phyloP scores from a whole-genome alignment of 208 protist species.

The Angomonas desouzai region DNA sequence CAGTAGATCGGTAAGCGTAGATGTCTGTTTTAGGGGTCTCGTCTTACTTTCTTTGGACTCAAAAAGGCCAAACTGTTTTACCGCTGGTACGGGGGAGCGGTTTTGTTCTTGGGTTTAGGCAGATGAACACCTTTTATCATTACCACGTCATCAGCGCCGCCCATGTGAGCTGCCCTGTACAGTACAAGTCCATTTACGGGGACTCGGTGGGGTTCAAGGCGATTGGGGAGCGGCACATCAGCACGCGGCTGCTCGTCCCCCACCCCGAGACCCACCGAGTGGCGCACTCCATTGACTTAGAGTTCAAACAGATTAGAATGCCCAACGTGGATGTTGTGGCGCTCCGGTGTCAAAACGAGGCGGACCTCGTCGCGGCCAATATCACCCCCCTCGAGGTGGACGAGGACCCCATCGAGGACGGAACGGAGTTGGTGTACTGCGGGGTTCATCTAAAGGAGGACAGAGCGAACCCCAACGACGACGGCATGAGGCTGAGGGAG shows the following conservation, averaged over 20 bases:
- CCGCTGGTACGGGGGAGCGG: constrained; percentile 82
- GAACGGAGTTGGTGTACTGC: constrained; percentile 55
- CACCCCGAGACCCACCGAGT: constrained; percentile 24
- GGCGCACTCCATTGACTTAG: constrained; percentile 38
- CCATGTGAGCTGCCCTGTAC: constrained; percentile 78
- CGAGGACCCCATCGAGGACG: constrained; percentile 55
- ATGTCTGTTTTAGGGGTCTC: constrained; percentile 80
- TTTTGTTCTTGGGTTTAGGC: constrained; percentile 66
- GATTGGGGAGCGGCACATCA: constrained; percentile 86
- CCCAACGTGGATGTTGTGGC: constrained; percentile 72
- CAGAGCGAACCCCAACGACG: constrained; percentile 78
- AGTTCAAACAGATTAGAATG: constrained; percentile 62
- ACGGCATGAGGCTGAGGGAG: constrained; percentile 42
- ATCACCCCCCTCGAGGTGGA: constrained; percentile 59
- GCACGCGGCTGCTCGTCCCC: constrained; percentile 54
- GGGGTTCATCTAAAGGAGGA: constrained; percentile 61
- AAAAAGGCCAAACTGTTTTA: constrained; percentile 80
- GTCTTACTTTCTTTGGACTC: constrained; percentile 87
- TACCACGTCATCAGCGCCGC: constrained; percentile 82
- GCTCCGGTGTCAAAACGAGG: constrained; percentile 49
- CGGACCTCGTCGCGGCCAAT: background rate
- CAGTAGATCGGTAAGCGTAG: too few relatives aligned
- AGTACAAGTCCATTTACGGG: constrained; percentile 58
- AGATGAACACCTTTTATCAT: constrained; percentile 67
- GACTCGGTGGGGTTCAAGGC: constrained; percentile 63